A percentile compares a stretch with the other conserved stretches of the same genome.
These are phyloP conservation scores for Linum lewisii DNA, from an alignment of 345 rosid species.

Conservation along the genomic window DNA sequence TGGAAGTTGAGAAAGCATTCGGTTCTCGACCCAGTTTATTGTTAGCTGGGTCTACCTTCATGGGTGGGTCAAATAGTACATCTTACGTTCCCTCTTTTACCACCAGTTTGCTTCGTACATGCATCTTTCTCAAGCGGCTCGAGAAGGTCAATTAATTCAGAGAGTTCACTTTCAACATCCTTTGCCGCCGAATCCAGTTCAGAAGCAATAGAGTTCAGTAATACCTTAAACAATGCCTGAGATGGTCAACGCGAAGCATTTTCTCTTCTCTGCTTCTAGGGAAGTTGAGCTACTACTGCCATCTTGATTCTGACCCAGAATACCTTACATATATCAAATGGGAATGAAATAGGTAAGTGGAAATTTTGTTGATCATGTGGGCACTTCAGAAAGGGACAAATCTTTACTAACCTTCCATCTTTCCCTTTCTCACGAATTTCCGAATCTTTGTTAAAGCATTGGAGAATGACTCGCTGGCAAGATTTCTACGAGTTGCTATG, in stretches of 20 bases:
- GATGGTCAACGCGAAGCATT: constrained; percentile 38
- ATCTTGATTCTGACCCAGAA: constrained; percentile 44
- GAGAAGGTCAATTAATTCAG: constrained; percentile 40
- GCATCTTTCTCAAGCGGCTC: constrained; percentile 33
- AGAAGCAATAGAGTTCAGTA: constrained; percentile 40
- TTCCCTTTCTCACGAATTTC: constrained; percentile 34
- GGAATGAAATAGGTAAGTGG: constrained; percentile 13
- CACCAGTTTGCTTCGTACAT: constrained; percentile 34
- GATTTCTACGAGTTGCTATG: constrained; percentile 41
- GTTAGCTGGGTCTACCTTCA: constrained; percentile 25
- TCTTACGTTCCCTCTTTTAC: constrained; percentile 35
- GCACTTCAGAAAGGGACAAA: not conserved
- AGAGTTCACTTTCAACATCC: constrained; percentile 53
- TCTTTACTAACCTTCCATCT: constrained; percentile 42
- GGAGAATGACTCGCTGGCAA: constrained; percentile 42
- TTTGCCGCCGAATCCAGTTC: constrained; percentile 42
- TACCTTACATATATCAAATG: constrained; percentile 40
- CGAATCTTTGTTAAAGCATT: constrained; percentile 46
- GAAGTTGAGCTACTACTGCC: constrained; percentile 31
- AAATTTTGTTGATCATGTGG: constrained; percentile 1
- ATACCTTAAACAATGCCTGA: constrained; percentile 53
- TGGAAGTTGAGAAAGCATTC: constrained; percentile 56
- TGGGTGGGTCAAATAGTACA: constrained; percentile 23
- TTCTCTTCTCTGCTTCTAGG: constrained; percentile 44
- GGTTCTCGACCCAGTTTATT: constrained; percentile 36